Evolutionary conservation across 2,329 filamentous ascomycete species (phyloP).

Genomic region (Aspergillus fructus): DNA sequence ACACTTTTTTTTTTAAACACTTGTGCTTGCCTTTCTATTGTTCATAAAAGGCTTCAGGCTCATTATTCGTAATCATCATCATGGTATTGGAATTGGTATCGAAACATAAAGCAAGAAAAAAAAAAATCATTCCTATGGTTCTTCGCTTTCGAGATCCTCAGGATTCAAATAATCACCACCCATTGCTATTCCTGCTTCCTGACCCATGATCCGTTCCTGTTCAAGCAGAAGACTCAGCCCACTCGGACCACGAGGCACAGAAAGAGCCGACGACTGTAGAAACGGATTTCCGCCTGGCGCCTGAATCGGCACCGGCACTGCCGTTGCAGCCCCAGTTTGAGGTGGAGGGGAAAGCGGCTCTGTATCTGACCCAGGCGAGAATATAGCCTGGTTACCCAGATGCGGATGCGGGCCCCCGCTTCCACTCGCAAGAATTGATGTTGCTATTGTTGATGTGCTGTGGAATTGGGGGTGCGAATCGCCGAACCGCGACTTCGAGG

Average conservation of each 20-base stretch:
- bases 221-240: conserved; percentile 23
- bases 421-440: not conserved
- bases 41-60: not conserved
- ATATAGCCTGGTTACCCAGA: not conserved
- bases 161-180: not conserved
- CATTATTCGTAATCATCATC: not conserved
- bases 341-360: not conserved
- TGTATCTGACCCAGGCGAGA: not conserved
- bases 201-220: conserved; percentile 8
- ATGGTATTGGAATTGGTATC: not conserved
- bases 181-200: not conserved
- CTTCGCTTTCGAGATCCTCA: not conserved
- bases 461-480: conserved; percentile 6
- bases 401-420: not conserved
- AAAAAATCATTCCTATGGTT: not conserved
- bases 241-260: conserved; percentile 14
- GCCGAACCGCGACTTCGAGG: conserved; percentile 3
- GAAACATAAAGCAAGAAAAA: not conserved
- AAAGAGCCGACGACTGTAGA: conserved; percentile 12
- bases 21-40: not conserved
- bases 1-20: not conserved
- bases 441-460: conserved; percentile 8
- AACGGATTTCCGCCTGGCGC: not conserved
- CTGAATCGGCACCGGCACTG: not conserved
- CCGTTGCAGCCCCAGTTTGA: not conserved